Base-by-base conservation (phyloP, 768 basidiomycete species). In the Hericium coralloides region DNA sequence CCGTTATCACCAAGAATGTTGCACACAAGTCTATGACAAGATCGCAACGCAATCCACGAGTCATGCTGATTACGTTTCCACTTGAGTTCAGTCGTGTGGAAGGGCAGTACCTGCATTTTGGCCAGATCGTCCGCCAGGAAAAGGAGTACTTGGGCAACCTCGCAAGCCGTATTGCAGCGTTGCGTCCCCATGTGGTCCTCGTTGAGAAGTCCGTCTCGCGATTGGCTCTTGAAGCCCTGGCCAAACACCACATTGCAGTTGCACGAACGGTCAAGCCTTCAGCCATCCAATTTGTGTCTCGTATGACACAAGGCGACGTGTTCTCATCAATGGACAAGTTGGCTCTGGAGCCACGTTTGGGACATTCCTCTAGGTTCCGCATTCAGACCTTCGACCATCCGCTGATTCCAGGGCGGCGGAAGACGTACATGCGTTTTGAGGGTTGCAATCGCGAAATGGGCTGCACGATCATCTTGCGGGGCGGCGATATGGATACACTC, bases 371-470 rank as follows among this genome's bases (percentile, higher is more conserved):
- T 6, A 80, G 82, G 18, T 95, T 92, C 70, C 79, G 85, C 37
- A 79, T 98, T 6, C 93, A 97, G 69, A 97, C 97, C 0, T 98
- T 89, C 68, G 95, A 98, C 60, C 95, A 99, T 69, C 79, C 83
- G 12, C 76, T 95, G 41, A 99, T 98, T 43, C 93, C 95, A n/a
- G 94, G 93, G 18, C 81, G 80, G 17, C 79, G 97, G 56, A 99
- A 99, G 75, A 92, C 95, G 0, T 89, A 92, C 66, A 94, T 99
- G 92, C 87, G 97, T 1, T 98, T 99, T 65, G 97, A 99, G 70
- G 95, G 95, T 2, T 97, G 95, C 65, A 88, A 82, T 66, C 81
- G 82, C 52, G 92, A 97, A 60, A 88, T 92, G 80, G 95, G 95
- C 0, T 98, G 94, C 62, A 98, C 97, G 2, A 87, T 99, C 62